Base-by-base conservation (phyloP, 352 stramenopile genomes). In the Globisporangium iwayamae region DNA sequence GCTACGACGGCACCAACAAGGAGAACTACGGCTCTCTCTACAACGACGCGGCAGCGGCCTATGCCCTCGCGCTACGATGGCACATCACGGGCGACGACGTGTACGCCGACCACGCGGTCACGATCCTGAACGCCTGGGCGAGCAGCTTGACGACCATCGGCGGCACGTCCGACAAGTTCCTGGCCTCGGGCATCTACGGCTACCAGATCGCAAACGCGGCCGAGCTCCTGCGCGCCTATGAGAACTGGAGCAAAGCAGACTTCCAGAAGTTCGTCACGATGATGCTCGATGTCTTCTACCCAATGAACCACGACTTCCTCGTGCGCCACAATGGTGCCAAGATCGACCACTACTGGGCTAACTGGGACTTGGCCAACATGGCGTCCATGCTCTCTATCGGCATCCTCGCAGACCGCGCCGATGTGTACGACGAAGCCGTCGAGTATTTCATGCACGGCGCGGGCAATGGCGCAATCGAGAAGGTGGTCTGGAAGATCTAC, bases 271-370 rank as follows among this genome's bases (percentile, higher is more conserved):
- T 70, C 38, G 54, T 52, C 34, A 25, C 50, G 9, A 63, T 70
- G 59, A 67, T 70, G 59, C 30, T 70, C 34, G 30, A 20, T 7
- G 60, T 70, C 16, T 67, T 70, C 53, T 70, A 70, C 16, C 57
- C 65, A 32, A 70, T 70, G 65, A 70, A 70, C 52, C 59, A 65
- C 55, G 62, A 60, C 52, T 69, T 73, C 39, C 47, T 74, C 14
- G 55, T 59, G 9, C 50, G 45, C 32, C 60, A 73, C 52, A 75
- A 73, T 48, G 56, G 52, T 47, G 69, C 60, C 22, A 70, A 68
- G 51, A 60, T 68, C 39, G 66, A 70, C 43, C 65, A 70, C 60
- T 70, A 70, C 22, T 70, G 65, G 65, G 65, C 65, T 14, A 70
- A 70, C 45, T 70, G 65, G 65, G 65, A 70, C 39, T 22, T 70